Evolutionary conservation across 2,329 filamentous ascomycete genomes (phyloP).

Genomic region (Cladosporium sp.): DNA sequence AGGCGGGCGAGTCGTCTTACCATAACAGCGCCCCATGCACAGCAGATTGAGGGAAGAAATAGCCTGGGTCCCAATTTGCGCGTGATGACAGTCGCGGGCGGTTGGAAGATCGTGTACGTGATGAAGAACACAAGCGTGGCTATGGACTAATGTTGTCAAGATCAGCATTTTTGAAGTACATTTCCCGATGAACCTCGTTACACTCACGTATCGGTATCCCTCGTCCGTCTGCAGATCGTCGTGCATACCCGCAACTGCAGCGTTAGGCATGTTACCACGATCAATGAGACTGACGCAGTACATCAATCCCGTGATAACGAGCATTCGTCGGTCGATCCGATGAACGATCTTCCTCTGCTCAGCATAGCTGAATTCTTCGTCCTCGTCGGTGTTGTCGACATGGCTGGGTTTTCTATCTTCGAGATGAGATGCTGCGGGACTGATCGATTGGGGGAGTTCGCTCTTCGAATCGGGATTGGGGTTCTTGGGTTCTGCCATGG

Average conservation of each 20-base stretch:
- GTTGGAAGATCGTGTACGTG: slow-evolving; percentile 67
- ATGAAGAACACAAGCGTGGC: slow-evolving; percentile 71
- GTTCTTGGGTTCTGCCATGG: no score
- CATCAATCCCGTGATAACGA: slow-evolving; percentile 31
- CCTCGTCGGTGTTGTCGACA: slow-evolving; percentile 3
- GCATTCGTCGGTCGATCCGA: slow-evolving; percentile 56
- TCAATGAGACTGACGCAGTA: slow-evolving; percentile 74
- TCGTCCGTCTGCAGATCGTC: slow-evolving; percentile 25
- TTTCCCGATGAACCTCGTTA: no score
- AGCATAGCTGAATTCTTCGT: slow-evolving; percentile 5
- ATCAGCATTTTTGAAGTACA: no score
- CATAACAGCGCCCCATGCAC: slow-evolving; percentile 59
- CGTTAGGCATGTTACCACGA: slow-evolving; percentile 68
- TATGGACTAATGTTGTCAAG: slow-evolving; percentile 14
- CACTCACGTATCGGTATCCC: slow-evolving; percentile 10
- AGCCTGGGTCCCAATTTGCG: slow-evolving; percentile 55
- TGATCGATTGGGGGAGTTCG: no score
- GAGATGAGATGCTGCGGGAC: background rate
- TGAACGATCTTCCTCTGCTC: slow-evolving; percentile 52
- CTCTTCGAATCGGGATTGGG: no score
- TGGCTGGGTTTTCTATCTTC: background rate
- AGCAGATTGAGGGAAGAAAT: slow-evolving; percentile 35
- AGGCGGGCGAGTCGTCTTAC: slow-evolving; percentile 38
- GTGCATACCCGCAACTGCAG: slow-evolving; percentile 62
- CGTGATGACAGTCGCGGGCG: slow-evolving; percentile 64